A percentile compares a stretch with the other conserved stretches of the same genome.
Evolutionary conservation across 768 basidiomycete genomes (phyloP).

Genomic region (button mushroom (Agaricus bisporus)): DNA sequence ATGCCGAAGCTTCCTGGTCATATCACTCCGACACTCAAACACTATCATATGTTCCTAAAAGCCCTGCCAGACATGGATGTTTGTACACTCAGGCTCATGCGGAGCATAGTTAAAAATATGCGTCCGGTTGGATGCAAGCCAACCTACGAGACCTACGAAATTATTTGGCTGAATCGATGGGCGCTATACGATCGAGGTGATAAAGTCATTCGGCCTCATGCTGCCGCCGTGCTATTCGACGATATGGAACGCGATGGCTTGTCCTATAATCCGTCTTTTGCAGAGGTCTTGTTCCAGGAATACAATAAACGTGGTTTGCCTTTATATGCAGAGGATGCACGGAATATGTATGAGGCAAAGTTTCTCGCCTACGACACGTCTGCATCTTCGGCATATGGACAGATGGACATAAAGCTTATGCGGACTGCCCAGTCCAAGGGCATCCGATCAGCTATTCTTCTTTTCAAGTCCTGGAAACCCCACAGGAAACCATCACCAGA

Average conservation of each 20-base stretch:
- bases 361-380: conserved; percentile 14
- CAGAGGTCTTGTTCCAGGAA: conserved; percentile 32
- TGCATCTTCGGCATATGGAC: conserved; percentile 1
- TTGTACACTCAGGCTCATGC: conserved; percentile 25
- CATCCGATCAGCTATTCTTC: neutral
- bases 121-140: conserved; percentile 27
- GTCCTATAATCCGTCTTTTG: conserved; percentile 36
- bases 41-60: conserved; percentile 51
- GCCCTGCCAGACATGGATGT: conserved; percentile 22
- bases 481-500: neutral
- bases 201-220: conserved; percentile 22
- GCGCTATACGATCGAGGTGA: conserved; percentile 22
- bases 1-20: conserved; percentile 47
- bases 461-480: conserved; percentile 1
- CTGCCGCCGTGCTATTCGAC: conserved; percentile 36
- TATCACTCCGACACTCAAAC: conserved; percentile 39
- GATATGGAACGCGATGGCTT: conserved; percentile 41
- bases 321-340: conserved; percentile 31
- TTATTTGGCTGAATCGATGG: conserved; percentile 42
- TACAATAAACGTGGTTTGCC: conserved; percentile 35
- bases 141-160: conserved; percentile 38
- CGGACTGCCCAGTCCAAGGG: conserved; percentile 3
- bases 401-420: neutral
- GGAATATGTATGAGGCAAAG: conserved; percentile 26
- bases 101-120: conserved; percentile 12